Evolutionary conservation across 2,329 filamentous ascomycete species (phyloP), one percentile per base, ranked within the genome.

Genomic region (Cadophora luteo-olivacea): DNA sequence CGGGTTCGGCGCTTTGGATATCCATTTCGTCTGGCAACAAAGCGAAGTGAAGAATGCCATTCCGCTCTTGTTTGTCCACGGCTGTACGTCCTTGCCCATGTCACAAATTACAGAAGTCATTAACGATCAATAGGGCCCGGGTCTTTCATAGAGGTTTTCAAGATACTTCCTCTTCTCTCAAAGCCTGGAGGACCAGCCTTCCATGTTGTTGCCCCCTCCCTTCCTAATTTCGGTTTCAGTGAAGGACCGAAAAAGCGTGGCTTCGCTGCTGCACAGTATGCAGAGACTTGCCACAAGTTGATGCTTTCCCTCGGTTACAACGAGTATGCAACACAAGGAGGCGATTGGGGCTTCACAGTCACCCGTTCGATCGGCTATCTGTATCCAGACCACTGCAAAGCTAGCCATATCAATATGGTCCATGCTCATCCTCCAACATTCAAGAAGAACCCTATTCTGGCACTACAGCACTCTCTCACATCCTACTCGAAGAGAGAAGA

Each of bases 261-360:
- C 0, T 91, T 91, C 69, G 84, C 82, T 2, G 74, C 87, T 19
- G 81, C 82, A 24, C 86, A 91, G 71, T 90, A 91, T 73, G 88
- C 88, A 2, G 87, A 92, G 76, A 84, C 84, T 0, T 81, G 87
- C 71, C 86, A 93, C 77, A 88, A 87, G 66, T 79, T 93, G 9
- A 94, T 94, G 91, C 79, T 86, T 7, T 83, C 84, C 14, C 83
- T 93, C 2, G 90, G 90, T 0, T 93, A 91, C 75, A 72, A 83
- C 2, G 81, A 87, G 79, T 92, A 90, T 68, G 84, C 82, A 7
- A 85, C 83, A 0, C 86, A 92, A 78, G 89, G 89, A 70, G 91
- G 91, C 33, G 91, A 93, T 75, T 92, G 89, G 90, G 91, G 91
- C 22, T 88, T 84, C 75, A 83, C 84, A 73, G 86, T 93, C 72